phyloP scores from a whole-genome alignment of 176 grass and related monocot genomes.

The Dendrocalamus sinicus region DNA sequence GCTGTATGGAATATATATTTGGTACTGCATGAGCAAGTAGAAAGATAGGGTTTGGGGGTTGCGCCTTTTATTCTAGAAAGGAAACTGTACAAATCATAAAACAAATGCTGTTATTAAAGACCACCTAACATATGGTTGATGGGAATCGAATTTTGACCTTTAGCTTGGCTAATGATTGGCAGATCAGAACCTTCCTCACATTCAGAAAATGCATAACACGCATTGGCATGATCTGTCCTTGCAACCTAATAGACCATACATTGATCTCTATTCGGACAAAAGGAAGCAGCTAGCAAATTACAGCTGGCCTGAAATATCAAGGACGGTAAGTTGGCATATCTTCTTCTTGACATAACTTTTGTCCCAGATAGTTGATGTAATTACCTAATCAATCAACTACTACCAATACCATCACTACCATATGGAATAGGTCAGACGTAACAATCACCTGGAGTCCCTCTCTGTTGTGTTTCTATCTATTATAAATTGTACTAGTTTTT shows the following conservation, averaged over 20 bases:
- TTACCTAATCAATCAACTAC: slow-evolving; percentile 28
- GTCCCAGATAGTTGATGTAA: neutral
- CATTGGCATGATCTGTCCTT: no score
- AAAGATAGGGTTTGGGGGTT: neutral
- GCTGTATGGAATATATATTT: neutral
- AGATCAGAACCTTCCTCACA: neutral
- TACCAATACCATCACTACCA: neutral
- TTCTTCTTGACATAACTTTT: neutral
- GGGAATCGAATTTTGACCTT: neutral
- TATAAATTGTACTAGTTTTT: neutral
- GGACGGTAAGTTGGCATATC: neutral
- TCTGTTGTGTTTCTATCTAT: neutral
- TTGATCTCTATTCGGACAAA: neutral
- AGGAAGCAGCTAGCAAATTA: neutral
- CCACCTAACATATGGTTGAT: neutral
- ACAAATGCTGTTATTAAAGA: neutral
- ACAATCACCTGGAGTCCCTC: slow-evolving; percentile 28
- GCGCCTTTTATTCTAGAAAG: neutral
- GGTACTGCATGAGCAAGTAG: neutral
- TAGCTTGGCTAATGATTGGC: neutral
- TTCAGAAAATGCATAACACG: neutral
- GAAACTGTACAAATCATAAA: neutral
- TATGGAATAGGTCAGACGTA: slow-evolving; percentile 26
- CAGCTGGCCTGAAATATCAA: slow-evolving; percentile 10
- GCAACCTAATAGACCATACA: neutral